Base-by-base conservation (phyloP, 331 rosid species). In the Quercus tomentella region DNA sequence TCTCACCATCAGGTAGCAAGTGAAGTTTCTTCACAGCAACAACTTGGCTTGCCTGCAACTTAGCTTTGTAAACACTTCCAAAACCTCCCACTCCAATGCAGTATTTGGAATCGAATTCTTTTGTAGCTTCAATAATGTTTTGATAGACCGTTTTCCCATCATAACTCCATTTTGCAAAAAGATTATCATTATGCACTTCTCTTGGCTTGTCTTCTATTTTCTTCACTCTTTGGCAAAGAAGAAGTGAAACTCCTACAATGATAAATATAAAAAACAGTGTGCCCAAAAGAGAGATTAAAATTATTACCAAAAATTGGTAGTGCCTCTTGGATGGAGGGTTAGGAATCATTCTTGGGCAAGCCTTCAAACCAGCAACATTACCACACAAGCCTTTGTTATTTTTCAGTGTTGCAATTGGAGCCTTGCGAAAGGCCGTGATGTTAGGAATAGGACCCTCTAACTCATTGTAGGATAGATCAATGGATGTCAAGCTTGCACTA, bases 1-100 rank as follows among this genome's bases (percentile, higher is more conserved):
- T 35, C 11, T 80, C 78, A 5, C 82, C 82, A 33, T 82, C 80
- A 0, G 49, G 9, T 7, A 45, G 56, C 12, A n/a, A 11, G 51
- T 88, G 88, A 37, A 90, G 87, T 68, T 78, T 90, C 82, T 88
- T 87, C 15, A 89, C 86, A 2, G 90, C 93, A 37, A 83, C 61
- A 54, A 83, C 31, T 8, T 25, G 23, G 33, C 62, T 76, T 17
- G 77, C 12, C 0, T 88, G 73, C 10, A 87, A 60, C 80, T 67
- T 65, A 16, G 82, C 84, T 79, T 35, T 84, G 86, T 88, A 88
- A 23, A 88, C 89, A 25, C 81, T 77, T 74, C 91, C 92, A 26
- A 62, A n/a, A 45, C 87, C 75, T 76, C 94, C 91, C 3, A 14
- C 60, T 10, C 88, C 90, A 4, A 87, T 68, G 52, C 85, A 76